Evolutionary conservation across 202 grass and related monocot species (phyloP), one percentile per base, ranked within the genome.

Genomic region (Dendrocalamus latiflorus): DNA sequence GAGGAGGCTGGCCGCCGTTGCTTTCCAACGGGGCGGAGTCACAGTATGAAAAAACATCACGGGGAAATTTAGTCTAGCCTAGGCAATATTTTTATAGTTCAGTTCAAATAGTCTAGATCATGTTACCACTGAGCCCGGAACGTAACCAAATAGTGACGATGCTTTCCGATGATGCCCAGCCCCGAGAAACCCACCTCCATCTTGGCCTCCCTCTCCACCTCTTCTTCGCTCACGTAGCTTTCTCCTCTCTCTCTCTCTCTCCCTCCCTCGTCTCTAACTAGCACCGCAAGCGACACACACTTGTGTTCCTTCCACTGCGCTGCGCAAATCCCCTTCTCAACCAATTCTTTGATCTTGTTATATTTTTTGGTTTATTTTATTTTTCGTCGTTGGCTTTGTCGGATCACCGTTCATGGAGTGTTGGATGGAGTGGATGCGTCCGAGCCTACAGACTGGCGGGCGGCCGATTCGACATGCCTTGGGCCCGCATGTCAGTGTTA

Each of bases 161-260:
- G 28, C 28, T 30, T 30, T 30, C 96, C 93, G 93, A 99, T 99
- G 85, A 99, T 99, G 25, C 93, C 93, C 42, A 99, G 82, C 49
- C 96, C 96, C 74, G 94, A 26, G 83, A 99, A 98, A 2, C 96
- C 96, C 21, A 95, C 91, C 93, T 99, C 96, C 96, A 99, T 95
- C 84, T 77, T 65, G 16, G 41, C 76, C 6, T 62, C 10, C 3
- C 13, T 28, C 39, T 49, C 26, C 24, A 13, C 28, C 65, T 58
- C 42, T 10, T 66, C 81, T 36, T 37, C 58, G 3, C 39, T 44
- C 41, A 37, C 61, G 12, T 16, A 16, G 6, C 44, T 17, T 48
- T 41, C 65, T 38, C 65, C 56, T 41, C 65, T 38, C 65, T 44
- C 75, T 51, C 38, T n/a, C n/a, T 51, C 38, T n/a, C n/a, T n/a